Evolutionary conservation across 129 eudicot species (phyloP), one percentile per base, ranked within the genome.

Genomic region (Chrysanthemum makinoi): DNA sequence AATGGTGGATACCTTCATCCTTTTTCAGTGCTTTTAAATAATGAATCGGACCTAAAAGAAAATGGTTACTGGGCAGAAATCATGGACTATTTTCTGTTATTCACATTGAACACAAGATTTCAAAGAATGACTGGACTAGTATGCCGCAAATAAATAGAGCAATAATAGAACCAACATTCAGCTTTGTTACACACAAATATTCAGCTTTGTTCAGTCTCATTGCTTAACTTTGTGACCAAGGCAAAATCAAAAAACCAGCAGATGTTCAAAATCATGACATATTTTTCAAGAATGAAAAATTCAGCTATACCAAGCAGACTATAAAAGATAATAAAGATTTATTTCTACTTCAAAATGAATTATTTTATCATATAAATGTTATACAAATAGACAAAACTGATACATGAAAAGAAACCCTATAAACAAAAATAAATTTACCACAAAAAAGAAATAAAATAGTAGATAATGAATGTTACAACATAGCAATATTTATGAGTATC

Each of bases 401-500:
- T n/a, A n/a, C n/a, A n/a, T n/a, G n/a, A n/a, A n/a, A n/a, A 46
- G 51, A 67, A 61, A 10, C 10, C 17, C 65, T 72, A 68, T 65
- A 57, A 72, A 60, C 35, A 30, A 30, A 30, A 30, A 30, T 30
- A 30, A 68, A 69, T 53, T 58, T 57, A 35, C 17, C 46, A 44
- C 57, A 68, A 71, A 62, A 56, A 63, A 48, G 9, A 68, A 68
- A 65, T 58, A 78, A 17, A 64, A 33, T 10, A 69, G 35, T 0
- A 20, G 18, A 70, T 19, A 39, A 12, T 1, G 17, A 65, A 50
- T 13, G 47, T 49, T 75, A 69, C 69, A 74, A 74, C 26, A 74
- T 9, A 20, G 20, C 24, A 55, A 46, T 39, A 50, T 50, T 72
- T 20, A 68, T 70, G 66, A 59, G 57, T 69, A 70, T 75, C 66